Conservation (phyloP, 208 protist genomes). For the Endotrypanum monterogeii region DNA sequence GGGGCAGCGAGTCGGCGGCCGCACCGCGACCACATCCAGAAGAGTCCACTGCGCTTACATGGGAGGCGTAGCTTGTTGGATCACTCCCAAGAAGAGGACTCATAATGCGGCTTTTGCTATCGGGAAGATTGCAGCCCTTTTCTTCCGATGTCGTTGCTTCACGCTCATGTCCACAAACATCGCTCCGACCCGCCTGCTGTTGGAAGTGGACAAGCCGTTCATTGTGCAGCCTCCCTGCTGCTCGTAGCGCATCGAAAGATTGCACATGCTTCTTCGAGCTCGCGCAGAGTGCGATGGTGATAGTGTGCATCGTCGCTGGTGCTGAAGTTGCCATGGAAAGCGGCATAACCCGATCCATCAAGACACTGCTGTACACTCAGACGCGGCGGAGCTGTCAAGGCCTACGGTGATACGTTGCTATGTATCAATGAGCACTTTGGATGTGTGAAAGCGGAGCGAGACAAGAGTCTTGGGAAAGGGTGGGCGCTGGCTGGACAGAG, state of each 20-base stretch:
- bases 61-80: neutral
- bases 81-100: neutral
- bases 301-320: slow-evolving; percentile 5
- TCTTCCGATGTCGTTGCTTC: slow-evolving; percentile 2
- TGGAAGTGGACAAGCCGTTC: slow-evolving; percentile 6
- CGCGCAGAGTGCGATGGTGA: slow-evolving; percentile 64
- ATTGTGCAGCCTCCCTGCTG: slow-evolving; percentile 39
- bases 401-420: neutral
- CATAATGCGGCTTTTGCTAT: neutral
- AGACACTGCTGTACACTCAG: neutral
- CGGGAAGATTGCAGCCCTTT: neutral
- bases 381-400: neutral
- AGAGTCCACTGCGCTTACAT: neutral
- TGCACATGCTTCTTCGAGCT: slow-evolving; percentile 77
- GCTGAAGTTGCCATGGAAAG: neutral
- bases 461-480: neutral
- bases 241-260: slow-evolving; percentile 66
- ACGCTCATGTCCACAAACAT: neutral
- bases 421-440: too few species aligned
- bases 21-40: neutral
- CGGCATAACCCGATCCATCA: slow-evolving; percentile 5
- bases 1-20: neutral
- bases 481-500: neutral
- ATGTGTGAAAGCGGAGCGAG: neutral
- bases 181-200: neutral